Evolutionary conservation across 2,329 filamentous ascomycete genomes (phyloP), one percentile per base, ranked within the genome.

Genomic region (Nectriaceae sp.): DNA sequence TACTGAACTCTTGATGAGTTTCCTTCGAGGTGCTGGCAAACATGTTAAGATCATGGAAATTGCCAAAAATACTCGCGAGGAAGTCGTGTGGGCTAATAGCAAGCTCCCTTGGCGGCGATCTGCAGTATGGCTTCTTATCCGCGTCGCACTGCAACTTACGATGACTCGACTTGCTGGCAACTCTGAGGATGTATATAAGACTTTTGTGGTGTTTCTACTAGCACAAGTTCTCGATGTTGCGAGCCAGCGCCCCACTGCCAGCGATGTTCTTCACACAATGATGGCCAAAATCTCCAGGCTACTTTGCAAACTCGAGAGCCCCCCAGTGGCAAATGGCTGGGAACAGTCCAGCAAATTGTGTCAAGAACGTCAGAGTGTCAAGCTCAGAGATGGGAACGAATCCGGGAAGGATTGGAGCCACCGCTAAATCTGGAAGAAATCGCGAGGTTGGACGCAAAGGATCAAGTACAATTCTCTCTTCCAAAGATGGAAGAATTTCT

Each of bases 71-170:
- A 78, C 75, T 1, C 74, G 76, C 1, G 79, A 84, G 26, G 79
- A 84, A 13, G 71, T 82, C 1, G 47, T 78, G 10, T 82, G 70
- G 67, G 49, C 55, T 3, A 40, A 49, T 1, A 40, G 42, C 11
- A 35, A 44, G 4, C 41, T 56, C 1, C 59, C 61, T 0, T 84
- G 80, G 80, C 66, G 73, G 11, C 63, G 76, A 38, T 83, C 79
- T 11, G 67, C 80, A 0, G 49, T 77, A 0, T 85, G 80, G 80
- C 65, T 85, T 1, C 65, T 83, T 0, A 46, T 84, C 3, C 76
- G 81, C 1, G 78, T 82, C 1, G 60, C 70, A 0, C 50, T 82
- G 3, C 79, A 84, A 43, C 53, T 71, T 2, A 50, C 56, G 2
- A 49, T 54, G 47, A 22, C 5, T 1, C 46, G 52, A 1, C 20